These are phyloP conservation scores for Trichopus zeylanicus DNA, from an alignment of 116 monocot species.

Conservation along the genomic window DNA sequence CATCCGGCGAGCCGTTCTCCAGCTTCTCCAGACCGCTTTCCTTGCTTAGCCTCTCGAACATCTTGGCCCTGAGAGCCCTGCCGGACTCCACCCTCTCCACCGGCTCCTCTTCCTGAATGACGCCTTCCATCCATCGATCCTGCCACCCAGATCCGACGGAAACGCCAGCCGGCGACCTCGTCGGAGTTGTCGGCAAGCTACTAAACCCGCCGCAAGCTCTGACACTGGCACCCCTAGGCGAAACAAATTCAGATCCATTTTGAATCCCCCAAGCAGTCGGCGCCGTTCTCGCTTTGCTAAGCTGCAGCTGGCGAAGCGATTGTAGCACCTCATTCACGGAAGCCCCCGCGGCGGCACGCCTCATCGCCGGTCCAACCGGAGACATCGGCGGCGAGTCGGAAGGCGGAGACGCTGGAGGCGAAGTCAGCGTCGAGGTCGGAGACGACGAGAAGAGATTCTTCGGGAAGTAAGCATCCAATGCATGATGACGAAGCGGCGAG, in stretches of 20 bases:
- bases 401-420: conserved; percentile 42
- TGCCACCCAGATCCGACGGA: not conserved
- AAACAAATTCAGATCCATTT: not conserved
- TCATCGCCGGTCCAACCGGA: not conserved
- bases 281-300: conserved; percentile 25
- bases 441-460: conserved; percentile 33
- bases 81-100: conserved; percentile 57
- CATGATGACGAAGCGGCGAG: conserved; percentile 15
- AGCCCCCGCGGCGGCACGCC: conserved; percentile 7
- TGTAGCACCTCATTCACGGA: conserved; percentile 34
- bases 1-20: conserved; percentile 25
- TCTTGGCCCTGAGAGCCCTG: conserved; percentile 46
- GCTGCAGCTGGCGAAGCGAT: conserved; percentile 45
- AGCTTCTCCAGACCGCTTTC: conserved; percentile 17
- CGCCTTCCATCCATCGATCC: conserved; percentile 1
- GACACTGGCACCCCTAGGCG: conserved; percentile 11
- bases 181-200: conserved; percentile 35
- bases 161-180: not conserved
- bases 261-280: conserved; percentile 22
- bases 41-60: conserved; percentile 40
- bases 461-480: conserved; percentile 7
- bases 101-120: conserved; percentile 8
- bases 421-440: conserved; percentile 27
- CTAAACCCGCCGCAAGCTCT: conserved; percentile 9
- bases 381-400: conserved; percentile 29